Base-by-base conservation (phyloP, 768 basidiomycete genomes). In the Amanita brunnescens region DNA sequence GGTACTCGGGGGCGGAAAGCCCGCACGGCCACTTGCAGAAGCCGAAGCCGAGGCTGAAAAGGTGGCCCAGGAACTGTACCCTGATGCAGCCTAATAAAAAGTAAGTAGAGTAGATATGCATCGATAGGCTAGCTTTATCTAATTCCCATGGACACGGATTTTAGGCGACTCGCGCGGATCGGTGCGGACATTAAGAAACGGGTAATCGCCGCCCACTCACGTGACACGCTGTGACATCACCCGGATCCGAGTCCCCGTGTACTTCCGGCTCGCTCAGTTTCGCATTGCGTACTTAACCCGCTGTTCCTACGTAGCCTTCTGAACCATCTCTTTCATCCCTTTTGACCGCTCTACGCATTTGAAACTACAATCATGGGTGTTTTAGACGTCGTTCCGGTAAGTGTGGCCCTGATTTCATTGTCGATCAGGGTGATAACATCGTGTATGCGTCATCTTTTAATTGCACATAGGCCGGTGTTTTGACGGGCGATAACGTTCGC, bases 401-500 rank as follows among this genome's bases (percentile, higher is more conserved):
- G 52, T 53, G 18, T 18, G 16, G 12, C 5, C 13, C 14, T 35
- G 45, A 14, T 24, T n/a, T n/a, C n/a, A n/a, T 38, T 21, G 14
- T 33, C 21, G 21, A 26, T 38, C 33, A 3, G 14, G 6, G 23
- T 24, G 46, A 47, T 47, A 42, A 42, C 13, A 42, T 10, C 6
- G 9, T 23, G 39, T 20, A 4, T 5, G 12, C 16, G 37, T 20
- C 2, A 9, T 10, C 0, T 14, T 10, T 30, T 18, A 7, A 16
- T 24, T 16, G n/a, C 47, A 45, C 53, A 39, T 62, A 95, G 93
- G 76, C 91, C 67, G 95, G 95, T 57, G 95, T 99, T 55, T 71
- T 99, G 65, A 94, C 92, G 54, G 95, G 95, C 68, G 88, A 94
- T 59, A 81, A 98, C 66, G 88, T 91, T 61, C 83, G 91, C 70